A percentile compares a stretch with the other conserved stretches of the same genome.
phyloP scores from a whole-genome alignment of 2,329 filamentous ascomycete genomes.

The Aspergillus fijiensis region DNA sequence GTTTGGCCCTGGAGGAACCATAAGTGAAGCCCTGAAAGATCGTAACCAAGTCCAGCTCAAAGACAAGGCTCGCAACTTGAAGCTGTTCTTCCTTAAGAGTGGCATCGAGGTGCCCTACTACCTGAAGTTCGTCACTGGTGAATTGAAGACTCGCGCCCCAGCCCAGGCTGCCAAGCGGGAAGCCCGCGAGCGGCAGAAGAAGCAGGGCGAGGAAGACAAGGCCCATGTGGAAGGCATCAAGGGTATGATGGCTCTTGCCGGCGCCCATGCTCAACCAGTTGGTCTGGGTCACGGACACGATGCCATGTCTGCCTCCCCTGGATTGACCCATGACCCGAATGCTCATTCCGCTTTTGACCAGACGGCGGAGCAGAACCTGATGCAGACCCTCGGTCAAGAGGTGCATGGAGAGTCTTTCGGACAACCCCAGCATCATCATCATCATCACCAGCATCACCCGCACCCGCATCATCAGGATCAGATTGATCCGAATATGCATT shows the following conservation, averaged over 20 bases:
- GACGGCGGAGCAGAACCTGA: conserved; percentile 44
- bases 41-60: conserved; percentile 89
- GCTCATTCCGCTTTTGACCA: conserved; percentile 39
- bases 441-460: conserved; percentile 30
- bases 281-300: conserved; percentile 32
- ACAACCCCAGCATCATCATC: conserved; percentile 34
- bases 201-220: conserved; percentile 48
- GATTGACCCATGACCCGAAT: conserved; percentile 32
- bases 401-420: conserved; percentile 40
- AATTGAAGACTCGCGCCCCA: conserved; percentile 80
- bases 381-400: conserved; percentile 46
- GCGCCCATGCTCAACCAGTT: conserved; percentile 39
- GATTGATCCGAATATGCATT: conserved; percentile 38
- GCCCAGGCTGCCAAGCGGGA: conserved; percentile 55
- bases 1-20: conserved; percentile 75
- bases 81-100: conserved; percentile 88
- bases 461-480: conserved; percentile 31
- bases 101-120: conserved; percentile 89
- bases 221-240: conserved; percentile 49
- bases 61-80: conserved; percentile 86
- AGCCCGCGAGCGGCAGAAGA: conserved; percentile 48
- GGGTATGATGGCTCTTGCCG: conserved; percentile 49
- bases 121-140: conserved; percentile 81
- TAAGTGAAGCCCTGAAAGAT: conserved; percentile 81
- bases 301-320: conserved; percentile 40